A percentile compares a stretch with the other conserved stretches of the same genome.
Evolutionary conservation across 345 rosid species (phyloP).

Genomic region (Lepidium africanum): DNA sequence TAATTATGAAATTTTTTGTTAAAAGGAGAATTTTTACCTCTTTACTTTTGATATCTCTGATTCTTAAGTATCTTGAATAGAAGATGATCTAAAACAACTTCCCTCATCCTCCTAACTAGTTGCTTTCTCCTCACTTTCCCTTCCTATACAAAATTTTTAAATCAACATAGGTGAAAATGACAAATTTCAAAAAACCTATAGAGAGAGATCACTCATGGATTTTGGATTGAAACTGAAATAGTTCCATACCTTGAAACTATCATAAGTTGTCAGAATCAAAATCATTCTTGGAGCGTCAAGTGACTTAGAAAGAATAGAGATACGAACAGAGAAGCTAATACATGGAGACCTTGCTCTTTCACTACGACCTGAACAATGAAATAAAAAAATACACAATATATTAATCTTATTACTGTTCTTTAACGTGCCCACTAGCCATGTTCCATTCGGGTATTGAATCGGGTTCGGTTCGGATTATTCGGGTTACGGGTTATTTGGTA

Average conservation of each 20-base stretch:
- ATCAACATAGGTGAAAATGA: no score
- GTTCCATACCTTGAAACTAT: conserved; percentile 34
- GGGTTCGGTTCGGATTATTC: no score
- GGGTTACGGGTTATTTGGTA: no score
- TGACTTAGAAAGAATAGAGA: conserved; percentile 43
- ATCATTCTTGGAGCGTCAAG: conserved; percentile 31
- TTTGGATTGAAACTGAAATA: background rate
- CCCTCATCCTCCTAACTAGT: conserved; percentile 19
- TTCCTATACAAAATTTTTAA: background rate
- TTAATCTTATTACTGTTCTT: no score
- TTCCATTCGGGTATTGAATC: no score
- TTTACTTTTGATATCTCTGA: no score
- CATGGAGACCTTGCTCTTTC: conserved; percentile 53
- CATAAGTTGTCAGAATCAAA: conserved; percentile 35
- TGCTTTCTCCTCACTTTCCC: conserved; percentile 21
- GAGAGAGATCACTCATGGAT: background rate
- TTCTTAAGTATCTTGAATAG: conserved; percentile 1
- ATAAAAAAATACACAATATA: no score
- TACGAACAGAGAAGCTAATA: conserved; percentile 52
- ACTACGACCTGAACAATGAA: no score
- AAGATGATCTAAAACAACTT: conserved; percentile 22
- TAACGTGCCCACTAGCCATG: no score
- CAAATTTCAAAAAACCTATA: background rate
- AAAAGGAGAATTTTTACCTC: no score
- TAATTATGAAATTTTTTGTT: background rate